A percentile compares a stretch with the other conserved stretches of the same genome.
Evolutionary conservation across 2,329 filamentous ascomycete genomes (phyloP).

Genomic region (Phoma sp.): DNA sequence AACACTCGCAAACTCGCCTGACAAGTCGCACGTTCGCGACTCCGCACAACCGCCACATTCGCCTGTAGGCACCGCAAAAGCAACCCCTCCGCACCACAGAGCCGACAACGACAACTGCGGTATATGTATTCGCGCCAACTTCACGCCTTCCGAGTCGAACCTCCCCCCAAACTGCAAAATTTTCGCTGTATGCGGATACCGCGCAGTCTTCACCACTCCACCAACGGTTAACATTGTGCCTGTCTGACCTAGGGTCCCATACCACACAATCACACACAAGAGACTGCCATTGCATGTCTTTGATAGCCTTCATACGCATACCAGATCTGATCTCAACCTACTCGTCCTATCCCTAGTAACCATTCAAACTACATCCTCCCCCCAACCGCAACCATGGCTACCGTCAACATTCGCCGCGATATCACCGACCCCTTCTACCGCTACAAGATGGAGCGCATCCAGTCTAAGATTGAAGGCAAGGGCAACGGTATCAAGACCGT

Average conservation of each 20-base stretch:
- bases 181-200: slow-evolving; percentile 96
- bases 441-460: slow-evolving; percentile 99
- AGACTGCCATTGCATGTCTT: slow-evolving; percentile 65
- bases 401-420: slow-evolving; percentile 96
- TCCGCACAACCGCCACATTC: slow-evolving; percentile 44
- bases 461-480: slow-evolving; percentile 99
- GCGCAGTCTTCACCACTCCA: slow-evolving; percentile 87
- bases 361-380: slow-evolving; percentile 34
- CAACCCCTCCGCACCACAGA: slow-evolving; percentile 40
- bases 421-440: slow-evolving; percentile 99
- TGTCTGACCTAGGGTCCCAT: slow-evolving; percentile 49
- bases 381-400: slow-evolving; percentile 80
- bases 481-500: slow-evolving; percentile 99
- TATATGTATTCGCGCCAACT: slow-evolving; percentile 99
- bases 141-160: slow-evolving; percentile 92
- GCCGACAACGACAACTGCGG: slow-evolving; percentile 58
- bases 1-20: slow-evolving; percentile 19
- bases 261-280: slow-evolving; percentile 27
- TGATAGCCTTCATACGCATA: slow-evolving; percentile 61
- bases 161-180: slow-evolving; percentile 93
- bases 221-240: slow-evolving; percentile 80
- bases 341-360: slow-evolving; percentile 11
- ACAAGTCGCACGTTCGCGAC: slow-evolving; percentile 38
- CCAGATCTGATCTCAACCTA: slow-evolving; percentile 25
- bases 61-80: slow-evolving; percentile 34